These are phyloP conservation scores for Lactarius sanguifluus DNA, from an alignment of 768 basidiomycete genomes.

Conservation along the genomic window DNA sequence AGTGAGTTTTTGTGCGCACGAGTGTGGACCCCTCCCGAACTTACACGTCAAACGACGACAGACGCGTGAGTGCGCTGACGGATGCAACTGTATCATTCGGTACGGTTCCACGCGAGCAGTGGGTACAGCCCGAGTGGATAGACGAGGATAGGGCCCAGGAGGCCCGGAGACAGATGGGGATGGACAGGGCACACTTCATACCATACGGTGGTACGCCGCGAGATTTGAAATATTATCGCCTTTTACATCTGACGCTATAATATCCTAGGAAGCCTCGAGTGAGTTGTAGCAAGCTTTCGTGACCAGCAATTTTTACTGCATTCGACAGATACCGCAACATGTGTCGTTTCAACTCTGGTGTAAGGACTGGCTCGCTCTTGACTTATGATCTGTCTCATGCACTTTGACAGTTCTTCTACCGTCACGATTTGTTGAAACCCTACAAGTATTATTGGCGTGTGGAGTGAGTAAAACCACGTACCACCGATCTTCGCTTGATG, in stretches of 20 bases:
- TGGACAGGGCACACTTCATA: constrained; percentile 16
- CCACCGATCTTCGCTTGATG: background rate
- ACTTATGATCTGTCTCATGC: background rate
- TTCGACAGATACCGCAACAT: constrained; percentile 44
- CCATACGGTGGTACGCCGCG: constrained; percentile 16
- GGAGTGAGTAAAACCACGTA: constrained; percentile 53
- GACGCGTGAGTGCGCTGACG: constrained; percentile 37
- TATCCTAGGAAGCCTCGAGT: constrained; percentile 20
- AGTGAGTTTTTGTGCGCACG: constrained; percentile 38
- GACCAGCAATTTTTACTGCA: background rate
- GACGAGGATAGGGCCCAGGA: constrained; percentile 48
- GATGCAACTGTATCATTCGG: constrained; percentile 40
- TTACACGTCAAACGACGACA: constrained; percentile 11
- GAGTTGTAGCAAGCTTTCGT: background rate
- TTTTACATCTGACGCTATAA: background rate
- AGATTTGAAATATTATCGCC: background rate
- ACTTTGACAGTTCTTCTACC: constrained; percentile 68
- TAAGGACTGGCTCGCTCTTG: constrained; percentile 30
- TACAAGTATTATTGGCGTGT: constrained; percentile 91
- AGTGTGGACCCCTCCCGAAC: background rate
- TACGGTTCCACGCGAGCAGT: constrained; percentile 46
- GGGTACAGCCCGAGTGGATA: constrained; percentile 52
- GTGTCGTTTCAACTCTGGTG: constrained; percentile 53
- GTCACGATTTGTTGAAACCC: constrained; percentile 68
- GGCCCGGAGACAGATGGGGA: constrained; percentile 43